Percentiles rank a stretch among this genome's conserved stretches.
Conservation (phyloP, 140 eudicot species). For the Anethum foeniculum region DNA sequence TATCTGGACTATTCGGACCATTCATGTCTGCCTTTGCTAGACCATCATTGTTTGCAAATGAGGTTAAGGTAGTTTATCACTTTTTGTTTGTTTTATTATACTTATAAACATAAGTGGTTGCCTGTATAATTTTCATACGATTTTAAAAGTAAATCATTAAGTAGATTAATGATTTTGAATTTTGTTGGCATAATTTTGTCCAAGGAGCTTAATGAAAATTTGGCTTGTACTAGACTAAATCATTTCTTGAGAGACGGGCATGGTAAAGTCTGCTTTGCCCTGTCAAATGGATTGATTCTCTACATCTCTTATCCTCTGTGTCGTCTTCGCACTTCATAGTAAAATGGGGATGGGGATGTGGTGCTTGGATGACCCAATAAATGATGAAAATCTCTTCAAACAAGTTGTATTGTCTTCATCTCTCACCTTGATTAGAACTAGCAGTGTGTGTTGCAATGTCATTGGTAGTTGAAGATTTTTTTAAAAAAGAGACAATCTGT, state of each 20-base stretch:
- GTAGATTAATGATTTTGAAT: neutral
- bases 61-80: slow-evolving; percentile 38
- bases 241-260: neutral
- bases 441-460: neutral
- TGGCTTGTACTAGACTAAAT: neutral
- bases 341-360: neutral
- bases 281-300: neutral
- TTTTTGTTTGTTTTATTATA: neutral
- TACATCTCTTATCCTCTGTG: neutral
- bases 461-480: neutral
- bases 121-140: neutral
- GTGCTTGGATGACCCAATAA: neutral
- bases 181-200: neutral
- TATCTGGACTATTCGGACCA: neutral
- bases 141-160: neutral
- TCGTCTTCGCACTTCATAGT: neutral
- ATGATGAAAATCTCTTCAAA: no score
- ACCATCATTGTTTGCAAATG: slow-evolving; percentile 61
- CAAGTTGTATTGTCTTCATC: neutral
- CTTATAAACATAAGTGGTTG: neutral
- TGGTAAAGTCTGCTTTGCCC: neutral
- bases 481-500: neutral
- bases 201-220: neutral
- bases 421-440: neutral
- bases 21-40: slow-evolving; percentile 19